Evolutionary conservation across 2,329 filamentous ascomycete species (phyloP), one percentile per base, ranked within the genome.

Genomic region (Fusarium chuoi): DNA sequence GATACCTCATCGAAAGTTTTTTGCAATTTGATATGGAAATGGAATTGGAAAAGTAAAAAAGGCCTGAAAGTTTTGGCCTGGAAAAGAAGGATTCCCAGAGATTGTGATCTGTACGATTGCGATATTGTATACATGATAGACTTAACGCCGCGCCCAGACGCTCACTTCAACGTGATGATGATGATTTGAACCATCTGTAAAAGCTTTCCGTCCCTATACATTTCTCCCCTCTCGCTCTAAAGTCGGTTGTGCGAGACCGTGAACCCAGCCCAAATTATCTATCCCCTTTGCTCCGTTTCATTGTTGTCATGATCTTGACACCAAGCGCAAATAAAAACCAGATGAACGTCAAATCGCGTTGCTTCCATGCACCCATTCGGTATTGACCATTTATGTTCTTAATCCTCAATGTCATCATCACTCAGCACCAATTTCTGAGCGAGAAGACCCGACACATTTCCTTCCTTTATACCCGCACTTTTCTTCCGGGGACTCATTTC

Each of bases 381-480:
- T 28, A 33, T 59, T 24, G 33, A 38, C 46, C 39, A 28, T 28
- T 42, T 51, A 20, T 22, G 8, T 49, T 33, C 33, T n/a, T 51
- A 84, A 77, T 95, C 93, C 81, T 95, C 93, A 79, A 96, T 96
- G 84, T 96, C 94, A 82, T 96, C 94, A 78, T 96, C 94, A 75
- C 91, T 94, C 45, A 96, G 83, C 49, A 94, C 89, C 73, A 95
- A 83, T 77, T 92, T 93, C 80, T 91, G 89, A 70, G 90, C 87
- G 46, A 86, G 84, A 71, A 88, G 79, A 35, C 85, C 82, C 6
- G 83, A 82, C 49, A 84, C 79, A 15, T 79, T 81, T 6, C 80
- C 74, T 58, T 81, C 70, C 71, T 81, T 80, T 71, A 86, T 83
- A 4, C 83, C 81, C 22, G 81, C 71, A 33, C 75, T 81, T 78